Percentiles rank a stretch among this genome's conserved stretches.
Evolutionary conservation across 176 grass and related monocot genomes (phyloP).

Genomic region (Tuctoria greenei): DNA sequence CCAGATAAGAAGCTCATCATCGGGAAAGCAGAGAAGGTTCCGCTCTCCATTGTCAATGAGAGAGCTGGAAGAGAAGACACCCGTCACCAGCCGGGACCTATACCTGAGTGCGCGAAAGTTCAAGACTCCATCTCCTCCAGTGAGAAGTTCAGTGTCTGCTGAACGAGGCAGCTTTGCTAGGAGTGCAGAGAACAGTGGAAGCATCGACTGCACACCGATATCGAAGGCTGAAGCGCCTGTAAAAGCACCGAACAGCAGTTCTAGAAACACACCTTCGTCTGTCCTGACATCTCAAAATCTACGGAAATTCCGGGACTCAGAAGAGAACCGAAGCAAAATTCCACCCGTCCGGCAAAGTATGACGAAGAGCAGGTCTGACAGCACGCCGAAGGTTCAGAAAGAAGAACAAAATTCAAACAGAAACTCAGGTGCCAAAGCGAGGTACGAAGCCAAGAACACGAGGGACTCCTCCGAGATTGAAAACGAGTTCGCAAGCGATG

Average conservation of each 20-base stretch:
- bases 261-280: conserved; percentile 34
- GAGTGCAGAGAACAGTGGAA: conserved; percentile 41
- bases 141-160: conserved; percentile 57
- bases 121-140: conserved; percentile 58
- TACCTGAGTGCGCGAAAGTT: conserved; percentile 44
- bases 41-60: conserved; percentile 48
- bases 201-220: conserved; percentile 39
- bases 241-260: conserved; percentile 30
- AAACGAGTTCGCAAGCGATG: conserved; percentile 43
- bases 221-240: conserved; percentile 35
- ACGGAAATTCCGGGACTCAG: conserved; percentile 47
- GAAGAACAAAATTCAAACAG: conserved; percentile 17
- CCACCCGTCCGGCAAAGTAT: conserved; percentile 32
- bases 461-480: conserved; percentile 49
- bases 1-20: conserved; percentile 64
- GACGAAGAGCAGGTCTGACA: conserved; percentile 43
- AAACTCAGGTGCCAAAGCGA: neutral
- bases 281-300: conserved; percentile 51
- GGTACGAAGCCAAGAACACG: conserved; percentile 19
- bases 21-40: conserved; percentile 64
- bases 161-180: conserved; percentile 43
- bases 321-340: conserved; percentile 54
- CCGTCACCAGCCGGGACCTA: conserved; percentile 43
- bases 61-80: conserved; percentile 54
- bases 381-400: conserved; percentile 26